phyloP scores from a whole-genome alignment of 805 yeast species.

The Wickerhamomyces canadensis region DNA sequence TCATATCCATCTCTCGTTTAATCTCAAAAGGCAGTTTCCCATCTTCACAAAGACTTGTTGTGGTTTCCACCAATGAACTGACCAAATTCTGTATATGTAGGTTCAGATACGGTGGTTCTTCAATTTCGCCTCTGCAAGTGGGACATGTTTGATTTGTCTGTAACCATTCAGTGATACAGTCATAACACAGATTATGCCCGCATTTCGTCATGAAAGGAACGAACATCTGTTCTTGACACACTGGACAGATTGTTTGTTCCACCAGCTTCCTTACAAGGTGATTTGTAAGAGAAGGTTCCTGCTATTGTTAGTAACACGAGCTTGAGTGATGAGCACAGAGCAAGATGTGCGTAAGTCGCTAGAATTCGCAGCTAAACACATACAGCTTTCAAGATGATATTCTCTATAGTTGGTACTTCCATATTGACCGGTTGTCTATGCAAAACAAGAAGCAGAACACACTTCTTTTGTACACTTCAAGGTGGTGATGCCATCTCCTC shows the following conservation, averaged over 20 bases:
- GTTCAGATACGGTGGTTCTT: constrained; percentile 47
- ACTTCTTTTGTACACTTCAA: no score
- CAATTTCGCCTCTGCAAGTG: constrained; percentile 49
- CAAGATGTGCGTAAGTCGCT: neutral
- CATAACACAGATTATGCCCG: constrained; percentile 74
- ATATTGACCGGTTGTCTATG: no score
- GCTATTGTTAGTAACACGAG: neutral
- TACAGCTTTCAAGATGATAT: constrained; percentile 12
- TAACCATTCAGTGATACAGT: constrained; percentile 61
- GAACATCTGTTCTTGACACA: constrained; percentile 66
- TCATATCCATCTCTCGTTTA: constrained; percentile 18
- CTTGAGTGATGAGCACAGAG: no score
- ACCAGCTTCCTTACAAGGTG: constrained; percentile 17
- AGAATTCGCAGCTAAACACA: constrained; percentile 3
- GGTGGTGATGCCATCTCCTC: no score
- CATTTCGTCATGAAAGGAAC: constrained; percentile 59
- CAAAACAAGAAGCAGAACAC: no score
- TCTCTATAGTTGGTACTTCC: constrained; percentile 9
- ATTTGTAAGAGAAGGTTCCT: constrained; percentile 11
- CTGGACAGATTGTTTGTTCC: constrained; percentile 41
- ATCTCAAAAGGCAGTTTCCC: constrained; percentile 4
- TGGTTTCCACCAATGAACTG: constrained; percentile 34
- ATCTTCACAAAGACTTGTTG: constrained; percentile 23
- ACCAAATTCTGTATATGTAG: constrained; percentile 44
- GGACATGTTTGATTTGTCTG: constrained; percentile 58